Evolutionary conservation across 306 rosid species (phyloP), one percentile per base, ranked within the genome.

Genomic region (Cucurbita argyrosperma): DNA sequence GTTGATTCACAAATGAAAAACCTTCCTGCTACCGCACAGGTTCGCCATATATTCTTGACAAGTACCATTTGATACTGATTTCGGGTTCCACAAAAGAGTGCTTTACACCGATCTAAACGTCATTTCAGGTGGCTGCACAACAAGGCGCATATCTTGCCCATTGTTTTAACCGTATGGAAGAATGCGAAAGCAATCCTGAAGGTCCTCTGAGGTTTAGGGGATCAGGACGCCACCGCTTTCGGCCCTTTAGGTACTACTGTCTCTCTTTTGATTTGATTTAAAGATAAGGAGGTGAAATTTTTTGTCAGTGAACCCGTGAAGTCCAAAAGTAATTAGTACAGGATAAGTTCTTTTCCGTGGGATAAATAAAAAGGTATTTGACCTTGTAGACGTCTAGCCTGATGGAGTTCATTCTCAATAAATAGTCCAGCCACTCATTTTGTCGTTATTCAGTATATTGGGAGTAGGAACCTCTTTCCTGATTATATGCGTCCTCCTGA

Each of bases 21-120:
- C 69, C 96, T 94, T 77, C 97, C 99, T 19, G 99, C 99, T 67
- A 94, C 99, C 4, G 99, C 91, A 5, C 99, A 94, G 98, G 98
- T 94, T 72, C 59, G 46, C 43, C 46, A 74, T 21, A 45, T 0
- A 75, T 79, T 39, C 60, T 50, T 10, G n/a, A 52, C 46, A 35
- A 12, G 49, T 75, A 50, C 19, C 47, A 38, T 54, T 6, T 13
- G 54, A 53, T 72, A 49, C 7, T 18, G 47, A 49, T 58, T 39
- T 53, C 50, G 38, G 59, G 76, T 71, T 42, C 39, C 55, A 45
- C 11, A 45, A 21, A 42, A 7, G 26, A 40, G 53, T 62, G 56
- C 76, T 77, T 74, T 18, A 50, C 67, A 38, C 38, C 26, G 76
- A 51, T 77, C 66, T 5, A 35, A 50, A 76, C 67, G 76, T 56